Percentiles rank a stretch among this genome's conserved stretches.
These are phyloP conservation scores for Raphanus hybrid DNA, from an alignment of 441 rosid species.

Conservation along the genomic window DNA sequence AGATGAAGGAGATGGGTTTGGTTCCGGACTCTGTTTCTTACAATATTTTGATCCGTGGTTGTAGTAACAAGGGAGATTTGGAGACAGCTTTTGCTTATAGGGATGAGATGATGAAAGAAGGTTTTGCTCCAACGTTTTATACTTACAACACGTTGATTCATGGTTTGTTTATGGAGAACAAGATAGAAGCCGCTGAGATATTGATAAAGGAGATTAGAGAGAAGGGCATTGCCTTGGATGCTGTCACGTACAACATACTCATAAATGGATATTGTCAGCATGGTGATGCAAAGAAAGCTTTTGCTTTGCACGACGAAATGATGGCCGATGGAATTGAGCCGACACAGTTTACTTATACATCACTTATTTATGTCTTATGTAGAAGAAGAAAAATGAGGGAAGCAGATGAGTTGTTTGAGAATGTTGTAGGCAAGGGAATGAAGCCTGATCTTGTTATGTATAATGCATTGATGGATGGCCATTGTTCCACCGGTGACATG, in stretches of 20 bases:
- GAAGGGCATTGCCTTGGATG: slow-evolving; percentile 64
- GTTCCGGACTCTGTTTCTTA: slow-evolving; percentile 77
- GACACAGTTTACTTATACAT: slow-evolving; percentile 72
- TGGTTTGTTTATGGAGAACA: slow-evolving; percentile 75
- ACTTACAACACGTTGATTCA: slow-evolving; percentile 85
- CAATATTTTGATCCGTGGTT: slow-evolving; percentile 80
- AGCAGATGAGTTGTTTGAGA: slow-evolving; percentile 79
- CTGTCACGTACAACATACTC: slow-evolving; percentile 79
- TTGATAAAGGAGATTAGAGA: slow-evolving; percentile 70
- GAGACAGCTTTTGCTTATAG: slow-evolving; percentile 66
- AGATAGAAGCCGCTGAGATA: slow-evolving; percentile 61
- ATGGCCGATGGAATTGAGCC: slow-evolving; percentile 64
- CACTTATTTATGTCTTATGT: slow-evolving; percentile 74
- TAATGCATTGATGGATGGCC: slow-evolving; percentile 83
- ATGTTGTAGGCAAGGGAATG: slow-evolving; percentile 47
- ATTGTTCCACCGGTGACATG: slow-evolving; percentile 67
- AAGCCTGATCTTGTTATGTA: slow-evolving; percentile 73
- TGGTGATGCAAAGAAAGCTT: slow-evolving; percentile 75
- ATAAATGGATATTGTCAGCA: slow-evolving; percentile 82
- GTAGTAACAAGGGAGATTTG: slow-evolving; percentile 69
- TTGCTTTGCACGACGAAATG: slow-evolving; percentile 73
- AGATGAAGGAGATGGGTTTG: slow-evolving; percentile 69
- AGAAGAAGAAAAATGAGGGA: slow-evolving; percentile 65
- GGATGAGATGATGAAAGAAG: slow-evolving; percentile 78
- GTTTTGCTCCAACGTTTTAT: slow-evolving; percentile 68